Conservation (phyloP, 192 early-diverging fungal genomes). For the Thamnidium elegans region DNA sequence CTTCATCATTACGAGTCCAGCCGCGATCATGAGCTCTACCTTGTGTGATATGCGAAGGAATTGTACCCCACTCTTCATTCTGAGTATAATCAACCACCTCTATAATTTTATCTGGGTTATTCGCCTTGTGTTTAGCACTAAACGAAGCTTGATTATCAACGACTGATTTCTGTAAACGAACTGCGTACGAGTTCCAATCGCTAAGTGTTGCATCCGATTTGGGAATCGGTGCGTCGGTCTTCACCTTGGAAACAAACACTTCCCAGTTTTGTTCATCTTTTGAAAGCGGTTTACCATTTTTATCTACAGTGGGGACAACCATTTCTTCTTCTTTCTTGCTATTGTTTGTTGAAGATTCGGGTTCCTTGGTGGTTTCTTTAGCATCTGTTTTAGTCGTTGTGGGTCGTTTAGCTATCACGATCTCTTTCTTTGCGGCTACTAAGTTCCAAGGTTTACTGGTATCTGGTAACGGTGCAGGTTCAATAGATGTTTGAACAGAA, state of each 20-base stretch:
- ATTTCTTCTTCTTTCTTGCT: background rate
- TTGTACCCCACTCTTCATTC: slow-evolving; percentile 2
- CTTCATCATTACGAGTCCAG: background rate
- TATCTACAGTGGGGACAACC: background rate
- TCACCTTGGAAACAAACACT: background rate
- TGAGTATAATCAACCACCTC: slow-evolving; percentile 14
- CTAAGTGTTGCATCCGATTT: background rate
- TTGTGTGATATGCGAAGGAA: background rate
- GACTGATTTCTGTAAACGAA: background rate
- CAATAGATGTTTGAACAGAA: background rate
- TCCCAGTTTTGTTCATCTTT: slow-evolving; percentile 14
- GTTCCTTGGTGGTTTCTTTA: background rate
- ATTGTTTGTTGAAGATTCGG: too few species aligned
- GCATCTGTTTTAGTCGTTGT: background rate
- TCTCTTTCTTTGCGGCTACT: slow-evolving; percentile 11
- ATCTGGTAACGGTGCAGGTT: background rate
- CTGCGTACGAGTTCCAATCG: slow-evolving; percentile 10
- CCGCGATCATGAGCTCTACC: slow-evolving; percentile 1
- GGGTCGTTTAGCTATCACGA: background rate
- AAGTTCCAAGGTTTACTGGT: slow-evolving; percentile 8
- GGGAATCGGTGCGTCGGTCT: background rate
- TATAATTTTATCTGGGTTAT: background rate
- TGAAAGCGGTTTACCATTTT: background rate
- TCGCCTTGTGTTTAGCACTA: background rate
- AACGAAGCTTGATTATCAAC: background rate